Conservation (phyloP, 495 filamentous ascomycete species). For the Schizothecium vesticola region DNA sequence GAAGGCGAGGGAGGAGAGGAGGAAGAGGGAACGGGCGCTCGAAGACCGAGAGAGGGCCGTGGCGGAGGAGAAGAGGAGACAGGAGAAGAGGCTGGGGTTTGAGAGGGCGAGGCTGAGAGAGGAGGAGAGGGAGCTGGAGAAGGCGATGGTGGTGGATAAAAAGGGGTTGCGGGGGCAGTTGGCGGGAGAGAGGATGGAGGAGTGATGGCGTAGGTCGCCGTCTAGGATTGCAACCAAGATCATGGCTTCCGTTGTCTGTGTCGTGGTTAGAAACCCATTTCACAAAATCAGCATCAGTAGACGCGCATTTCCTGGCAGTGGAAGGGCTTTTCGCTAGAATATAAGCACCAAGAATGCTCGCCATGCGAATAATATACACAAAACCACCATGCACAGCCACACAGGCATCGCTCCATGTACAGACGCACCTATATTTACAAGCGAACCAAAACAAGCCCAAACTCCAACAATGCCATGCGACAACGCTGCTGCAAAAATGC, state of each 20-base stretch:
- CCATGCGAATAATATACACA: neutral
- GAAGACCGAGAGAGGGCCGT: conserved; percentile 68
- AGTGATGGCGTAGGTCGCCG: neutral
- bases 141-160: conserved; percentile 71
- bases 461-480: neutral
- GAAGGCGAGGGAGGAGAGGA: conserved; percentile 58
- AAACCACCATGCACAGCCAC: neutral
- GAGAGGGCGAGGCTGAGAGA: conserved; percentile 65
- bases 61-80: conserved; percentile 65
- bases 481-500: neutral
- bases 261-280: too few species aligned
- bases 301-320: too few species aligned
- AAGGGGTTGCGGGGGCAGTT: conserved; percentile 65
- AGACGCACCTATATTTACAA: neutral
- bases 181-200: conserved; percentile 4
- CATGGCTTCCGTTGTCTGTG: too few species aligned
- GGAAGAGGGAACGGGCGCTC: conserved; percentile 68
- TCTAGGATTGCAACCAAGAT: too few species aligned
- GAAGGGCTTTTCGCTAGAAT: neutral
- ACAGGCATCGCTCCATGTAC: neutral
- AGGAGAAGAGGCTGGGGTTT: conserved; percentile 58
- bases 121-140: conserved; percentile 72
- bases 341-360: neutral
- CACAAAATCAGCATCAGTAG: too few species aligned
- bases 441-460: neutral